Conservation (phyloP, 768 basidiomycete species). For the Calocera viscosa region DNA sequence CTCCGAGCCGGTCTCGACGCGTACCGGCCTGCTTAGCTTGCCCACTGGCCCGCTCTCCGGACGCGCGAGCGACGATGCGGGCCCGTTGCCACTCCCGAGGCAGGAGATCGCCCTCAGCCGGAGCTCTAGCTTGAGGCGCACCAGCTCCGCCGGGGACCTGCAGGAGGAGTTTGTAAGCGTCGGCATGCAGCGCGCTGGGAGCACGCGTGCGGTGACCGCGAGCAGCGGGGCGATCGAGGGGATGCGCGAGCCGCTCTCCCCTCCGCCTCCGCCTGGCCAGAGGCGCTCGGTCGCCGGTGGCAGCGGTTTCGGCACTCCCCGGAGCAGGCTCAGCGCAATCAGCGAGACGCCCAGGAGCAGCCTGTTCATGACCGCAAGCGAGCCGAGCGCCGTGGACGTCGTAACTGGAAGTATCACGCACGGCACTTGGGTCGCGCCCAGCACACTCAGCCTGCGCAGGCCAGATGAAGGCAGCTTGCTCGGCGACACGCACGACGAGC, state of each 20-base stretch:
- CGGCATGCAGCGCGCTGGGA: slow-evolving; percentile 28
- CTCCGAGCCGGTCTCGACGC: neutral
- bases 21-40: neutral
- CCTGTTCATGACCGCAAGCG: slow-evolving; percentile 3
- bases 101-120: slow-evolving; percentile 47
- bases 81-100: neutral
- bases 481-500: slow-evolving; percentile 41
- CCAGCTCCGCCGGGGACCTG: slow-evolving; percentile 69
- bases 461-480: slow-evolving; percentile 45
- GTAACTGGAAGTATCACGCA: slow-evolving; percentile 9
- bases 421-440: slow-evolving; percentile 37
- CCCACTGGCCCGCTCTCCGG: neutral
- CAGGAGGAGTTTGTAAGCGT: slow-evolving; percentile 44
- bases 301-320: slow-evolving; percentile 1
- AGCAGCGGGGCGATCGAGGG: slow-evolving; percentile 14
- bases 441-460: slow-evolving; percentile 41
- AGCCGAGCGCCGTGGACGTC: slow-evolving; percentile 14
- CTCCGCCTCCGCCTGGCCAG: neutral
- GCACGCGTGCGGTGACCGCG: slow-evolving; percentile 1
- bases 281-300: neutral
- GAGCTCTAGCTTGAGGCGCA: slow-evolving; percentile 45
- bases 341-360: slow-evolving; percentile 2
- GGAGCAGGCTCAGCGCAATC: slow-evolving; percentile 1
- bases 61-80: neutral
- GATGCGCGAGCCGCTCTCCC: neutral